Percentiles rank a stretch among this genome's conserved stretches.
Evolutionary conservation across 2,329 filamentous ascomycete species (phyloP).

Genomic region (Intubia oerlemansii): DNA sequence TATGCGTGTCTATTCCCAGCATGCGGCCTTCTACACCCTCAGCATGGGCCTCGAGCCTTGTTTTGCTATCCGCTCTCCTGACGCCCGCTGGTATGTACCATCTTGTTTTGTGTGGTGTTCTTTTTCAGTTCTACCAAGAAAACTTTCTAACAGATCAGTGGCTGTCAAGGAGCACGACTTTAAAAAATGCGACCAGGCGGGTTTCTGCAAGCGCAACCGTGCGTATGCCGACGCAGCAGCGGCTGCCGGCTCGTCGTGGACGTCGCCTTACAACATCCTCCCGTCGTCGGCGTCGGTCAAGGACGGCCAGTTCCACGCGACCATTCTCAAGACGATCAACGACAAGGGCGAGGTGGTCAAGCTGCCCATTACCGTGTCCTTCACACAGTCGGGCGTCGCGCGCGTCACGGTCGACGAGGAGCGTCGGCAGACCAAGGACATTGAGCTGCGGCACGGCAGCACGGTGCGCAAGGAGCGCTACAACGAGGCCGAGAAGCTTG

Average conservation of each 20-base stretch:
- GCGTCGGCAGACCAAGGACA: slow-evolving; percentile 69
- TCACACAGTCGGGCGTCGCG: slow-evolving; percentile 74
- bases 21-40: too few species aligned
- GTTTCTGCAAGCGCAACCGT: slow-evolving; percentile 92
- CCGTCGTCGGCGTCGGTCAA: slow-evolving; percentile 53
- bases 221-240: slow-evolving; percentile 63
- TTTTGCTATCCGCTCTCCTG: too few species aligned
- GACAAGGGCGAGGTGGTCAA: slow-evolving; percentile 45
- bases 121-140: too few species aligned
- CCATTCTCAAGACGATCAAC: slow-evolving; percentile 60
- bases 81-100: too few species aligned
- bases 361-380: slow-evolving; percentile 67
- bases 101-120: too few species aligned
- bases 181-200: slow-evolving; percentile 88
- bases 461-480: slow-evolving; percentile 78
- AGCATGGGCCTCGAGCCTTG: too few species aligned
- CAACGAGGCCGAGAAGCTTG: slow-evolving; percentile 75
- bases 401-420: slow-evolving; percentile 84
- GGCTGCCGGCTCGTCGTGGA: slow-evolving; percentile 44
- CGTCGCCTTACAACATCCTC: slow-evolving; percentile 59
- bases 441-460: slow-evolving; percentile 70
- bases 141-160: too few species aligned
- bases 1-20: too few species aligned
- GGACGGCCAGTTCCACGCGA: slow-evolving; percentile 59
- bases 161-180: slow-evolving; percentile 91